Conservation (phyloP, 75 land plant species). For the Pinus tabuliformis region DNA sequence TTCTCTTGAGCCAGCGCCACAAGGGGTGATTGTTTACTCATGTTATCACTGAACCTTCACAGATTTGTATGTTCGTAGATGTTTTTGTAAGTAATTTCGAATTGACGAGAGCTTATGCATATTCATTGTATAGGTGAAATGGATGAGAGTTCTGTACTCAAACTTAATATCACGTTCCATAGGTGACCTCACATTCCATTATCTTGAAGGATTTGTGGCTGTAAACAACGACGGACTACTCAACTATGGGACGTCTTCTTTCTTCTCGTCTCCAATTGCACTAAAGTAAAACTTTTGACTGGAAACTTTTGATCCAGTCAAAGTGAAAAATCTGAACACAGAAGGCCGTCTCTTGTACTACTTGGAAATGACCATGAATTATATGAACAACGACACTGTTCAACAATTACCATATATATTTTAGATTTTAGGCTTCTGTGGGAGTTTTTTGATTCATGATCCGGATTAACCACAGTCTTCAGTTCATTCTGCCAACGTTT, state of each 20-base stretch:
- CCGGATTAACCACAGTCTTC: no score
- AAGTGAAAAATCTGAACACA: slow-evolving; percentile 32
- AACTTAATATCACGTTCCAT: slow-evolving; percentile 32
- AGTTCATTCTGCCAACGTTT: no score
- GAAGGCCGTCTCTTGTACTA: slow-evolving; percentile 53
- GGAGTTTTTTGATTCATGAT: no score
- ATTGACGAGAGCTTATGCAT: no score
- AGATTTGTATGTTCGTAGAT: no score
- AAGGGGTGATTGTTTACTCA: slow-evolving; percentile 15
- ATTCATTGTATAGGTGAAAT: slow-evolving; percentile 30
- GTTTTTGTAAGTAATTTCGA: no score
- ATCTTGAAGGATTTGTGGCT: slow-evolving; percentile 67
- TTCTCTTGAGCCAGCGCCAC: slow-evolving; percentile 37
- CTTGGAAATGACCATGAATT: slow-evolving; percentile 65
- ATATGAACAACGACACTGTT: slow-evolving; percentile 21
- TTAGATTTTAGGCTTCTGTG: no score
- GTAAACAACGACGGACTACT: slow-evolving; percentile 53
- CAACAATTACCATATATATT: slow-evolving; percentile 29
- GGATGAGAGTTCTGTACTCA: slow-evolving; percentile 36
- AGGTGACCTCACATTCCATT: slow-evolving; percentile 19
- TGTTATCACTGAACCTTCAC: no score
- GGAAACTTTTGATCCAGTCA: slow-evolving; percentile 16
- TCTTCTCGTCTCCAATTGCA: slow-evolving; percentile 34
- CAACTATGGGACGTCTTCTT: slow-evolving; percentile 64
- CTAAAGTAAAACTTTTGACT: no score